These are phyloP conservation scores for Aristolochia contorta DNA, from an alignment of 164 flowering plant species.

Conservation along the genomic window DNA sequence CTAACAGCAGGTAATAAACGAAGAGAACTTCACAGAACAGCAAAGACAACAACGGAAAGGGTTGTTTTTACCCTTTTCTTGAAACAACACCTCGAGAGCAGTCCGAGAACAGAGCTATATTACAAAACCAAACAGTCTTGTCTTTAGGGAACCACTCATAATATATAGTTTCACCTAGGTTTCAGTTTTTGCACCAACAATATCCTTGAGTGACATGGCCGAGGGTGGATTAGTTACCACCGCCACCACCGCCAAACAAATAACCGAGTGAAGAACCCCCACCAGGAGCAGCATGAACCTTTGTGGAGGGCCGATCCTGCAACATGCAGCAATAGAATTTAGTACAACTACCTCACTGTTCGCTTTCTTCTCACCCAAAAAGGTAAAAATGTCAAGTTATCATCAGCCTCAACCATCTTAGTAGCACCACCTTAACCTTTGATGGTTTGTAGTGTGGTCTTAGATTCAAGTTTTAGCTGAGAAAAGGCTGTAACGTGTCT, in stretches of 20 bases:
- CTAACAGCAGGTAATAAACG: too few species aligned
- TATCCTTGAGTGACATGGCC: not conserved
- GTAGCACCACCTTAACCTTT: too few species aligned
- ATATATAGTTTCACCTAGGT: not conserved
- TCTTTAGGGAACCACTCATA: not conserved
- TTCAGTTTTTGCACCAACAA: not conserved
- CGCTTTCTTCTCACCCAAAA: too few species aligned
- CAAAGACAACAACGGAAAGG: not conserved
- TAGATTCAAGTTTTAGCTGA: too few species aligned
- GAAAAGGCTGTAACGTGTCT: too few species aligned
- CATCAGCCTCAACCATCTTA: not conserved
- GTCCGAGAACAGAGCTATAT: slow-evolving; percentile 4
- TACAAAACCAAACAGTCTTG: not conserved
- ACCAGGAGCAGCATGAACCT: slow-evolving; percentile 17
- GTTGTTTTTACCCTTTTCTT: not conserved
- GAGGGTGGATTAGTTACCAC: not conserved
- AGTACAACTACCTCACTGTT: too few species aligned
- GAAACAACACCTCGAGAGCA: not conserved
- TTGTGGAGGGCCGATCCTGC: slow-evolving; percentile 17
- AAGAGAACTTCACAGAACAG: too few species aligned
- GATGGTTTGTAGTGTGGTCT: too few species aligned
- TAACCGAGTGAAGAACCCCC: slow-evolving; percentile 16
- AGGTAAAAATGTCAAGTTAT: too few species aligned
- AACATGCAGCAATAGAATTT: slow-evolving; percentile 4
- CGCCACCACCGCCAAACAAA: slow-evolving; percentile 11